Evolutionary conservation across 306 rosid species (phyloP).

Genomic region (Arachis stenosperma): DNA sequence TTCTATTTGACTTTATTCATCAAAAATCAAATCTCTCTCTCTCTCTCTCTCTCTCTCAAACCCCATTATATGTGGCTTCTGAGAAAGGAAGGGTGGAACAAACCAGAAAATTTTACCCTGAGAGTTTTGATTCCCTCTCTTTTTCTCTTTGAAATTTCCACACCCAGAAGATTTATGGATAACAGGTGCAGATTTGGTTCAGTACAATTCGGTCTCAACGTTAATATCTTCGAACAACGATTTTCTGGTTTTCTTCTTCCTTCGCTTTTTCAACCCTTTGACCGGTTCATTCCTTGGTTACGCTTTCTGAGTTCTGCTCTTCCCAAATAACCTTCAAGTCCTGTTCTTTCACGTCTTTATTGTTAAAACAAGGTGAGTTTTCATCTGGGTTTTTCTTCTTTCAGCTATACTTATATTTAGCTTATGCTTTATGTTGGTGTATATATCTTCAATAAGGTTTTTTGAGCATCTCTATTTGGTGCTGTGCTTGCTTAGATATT

Average conservation of each 20-base stretch:
- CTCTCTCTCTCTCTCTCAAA: slow-evolving; percentile 18
- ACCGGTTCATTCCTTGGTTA: slow-evolving; percentile 50
- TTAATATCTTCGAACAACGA: slow-evolving; percentile 34
- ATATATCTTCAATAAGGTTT: neutral
- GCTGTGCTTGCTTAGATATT: slow-evolving; percentile 27
- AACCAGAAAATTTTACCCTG: neutral
- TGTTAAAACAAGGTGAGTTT: slow-evolving; percentile 38
- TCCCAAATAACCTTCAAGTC: slow-evolving; percentile 35
- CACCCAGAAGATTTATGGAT: slow-evolving; percentile 52
- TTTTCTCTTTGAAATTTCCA: slow-evolving; percentile 25
- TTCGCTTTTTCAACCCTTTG: slow-evolving; percentile 43
- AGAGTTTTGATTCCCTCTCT: slow-evolving; percentile 14
- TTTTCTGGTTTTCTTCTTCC: slow-evolving; percentile 19
- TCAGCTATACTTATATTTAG: neutral
- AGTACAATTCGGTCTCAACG: slow-evolving; percentile 31
- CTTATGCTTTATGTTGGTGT: neutral
- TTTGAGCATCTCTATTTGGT: neutral
- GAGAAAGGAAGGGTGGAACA: slow-evolving; percentile 3
- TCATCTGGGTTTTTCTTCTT: slow-evolving; percentile 18
- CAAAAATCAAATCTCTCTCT: neutral
- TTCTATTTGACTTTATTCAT: neutral
- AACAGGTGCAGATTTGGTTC: slow-evolving; percentile 43
- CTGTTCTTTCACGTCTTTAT: neutral
- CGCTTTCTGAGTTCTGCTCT: slow-evolving; percentile 37
- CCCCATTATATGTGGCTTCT: slow-evolving; percentile 26